A percentile compares a stretch with the other conserved stretches of the same genome.
phyloP scores from a whole-genome alignment of 768 basidiomycete genomes.

The Cubamyces sp. region DNA sequence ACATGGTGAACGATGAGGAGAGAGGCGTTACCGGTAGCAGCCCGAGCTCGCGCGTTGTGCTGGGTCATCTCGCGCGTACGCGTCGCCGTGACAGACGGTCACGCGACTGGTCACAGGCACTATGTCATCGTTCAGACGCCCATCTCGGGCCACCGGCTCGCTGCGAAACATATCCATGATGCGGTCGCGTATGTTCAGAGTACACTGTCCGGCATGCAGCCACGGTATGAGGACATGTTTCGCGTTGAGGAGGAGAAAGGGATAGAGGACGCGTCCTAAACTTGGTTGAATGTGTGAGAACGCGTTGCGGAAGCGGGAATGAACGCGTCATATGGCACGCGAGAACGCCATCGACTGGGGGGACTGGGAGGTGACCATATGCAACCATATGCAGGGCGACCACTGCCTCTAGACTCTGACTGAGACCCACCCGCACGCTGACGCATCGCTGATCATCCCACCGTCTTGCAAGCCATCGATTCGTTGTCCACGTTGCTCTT shows the following conservation, averaged over 20 bases:
- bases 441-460: conserved; percentile 6
- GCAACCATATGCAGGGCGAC: neutral
- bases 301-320: neutral
- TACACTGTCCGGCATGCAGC: neutral
- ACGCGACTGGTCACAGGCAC: conserved; percentile 11
- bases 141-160: neutral
- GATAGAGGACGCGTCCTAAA: neutral
- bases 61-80: conserved; percentile 23
- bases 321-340: conserved; percentile 15
- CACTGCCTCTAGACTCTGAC: neutral
- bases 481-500: conserved; percentile 14
- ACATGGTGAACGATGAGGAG: conserved; percentile 42
- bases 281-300: neutral
- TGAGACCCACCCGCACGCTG: neutral
- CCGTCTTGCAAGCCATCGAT: neutral
- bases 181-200: too few species aligned
- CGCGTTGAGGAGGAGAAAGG: neutral
- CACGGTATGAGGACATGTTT: neutral
- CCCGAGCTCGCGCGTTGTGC: conserved; percentile 2
- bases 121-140: conserved; percentile 2
- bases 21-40: neutral
- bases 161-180: too few species aligned
- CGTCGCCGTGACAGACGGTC: conserved; percentile 25
- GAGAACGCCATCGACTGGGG: neutral
- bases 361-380: neutral